phyloP scores from a whole-genome alignment of 371 early-diverging fungal genomes.

The Thermomucor indicae-seudaticae region DNA sequence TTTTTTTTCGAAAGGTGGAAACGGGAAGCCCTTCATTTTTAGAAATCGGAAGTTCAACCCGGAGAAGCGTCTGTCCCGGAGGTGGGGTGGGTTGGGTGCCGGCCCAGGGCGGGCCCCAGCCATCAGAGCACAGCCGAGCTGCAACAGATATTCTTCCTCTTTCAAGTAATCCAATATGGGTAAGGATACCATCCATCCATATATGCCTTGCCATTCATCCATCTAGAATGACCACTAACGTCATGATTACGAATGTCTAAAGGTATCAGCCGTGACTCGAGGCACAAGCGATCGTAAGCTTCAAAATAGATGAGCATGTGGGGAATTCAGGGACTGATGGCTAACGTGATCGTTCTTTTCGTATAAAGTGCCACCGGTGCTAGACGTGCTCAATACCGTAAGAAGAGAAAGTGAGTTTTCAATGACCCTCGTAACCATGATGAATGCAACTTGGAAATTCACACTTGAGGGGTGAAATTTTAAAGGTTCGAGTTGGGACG shows the following conservation, averaged over 20 bases:
- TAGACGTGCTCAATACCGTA: conserved; percentile 94
- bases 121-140: too few species aligned
- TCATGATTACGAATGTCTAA: background rate
- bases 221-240: background rate
- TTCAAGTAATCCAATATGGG: background rate
- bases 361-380: conserved; percentile 81
- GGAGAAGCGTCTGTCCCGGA: too few species aligned
- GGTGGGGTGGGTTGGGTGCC: too few species aligned
- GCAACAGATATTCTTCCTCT: background rate
- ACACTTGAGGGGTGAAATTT: too few species aligned
- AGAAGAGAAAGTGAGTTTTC: conserved; percentile 75
- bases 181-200: conserved; percentile 4
- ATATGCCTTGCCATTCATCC: background rate
- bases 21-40: too few species aligned
- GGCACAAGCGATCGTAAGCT: conserved; percentile 83
- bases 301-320: background rate
- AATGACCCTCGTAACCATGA: too few species aligned
- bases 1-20: too few species aligned
- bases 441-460: too few species aligned
- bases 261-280: conserved; percentile 95
- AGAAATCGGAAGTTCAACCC: too few species aligned
- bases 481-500: conserved; percentile 97
- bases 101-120: too few species aligned
- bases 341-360: background rate
- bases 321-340: background rate